Conservation (phyloP, 2,329 filamentous ascomycete species). For the Lasiodiplodia sp. region DNA sequence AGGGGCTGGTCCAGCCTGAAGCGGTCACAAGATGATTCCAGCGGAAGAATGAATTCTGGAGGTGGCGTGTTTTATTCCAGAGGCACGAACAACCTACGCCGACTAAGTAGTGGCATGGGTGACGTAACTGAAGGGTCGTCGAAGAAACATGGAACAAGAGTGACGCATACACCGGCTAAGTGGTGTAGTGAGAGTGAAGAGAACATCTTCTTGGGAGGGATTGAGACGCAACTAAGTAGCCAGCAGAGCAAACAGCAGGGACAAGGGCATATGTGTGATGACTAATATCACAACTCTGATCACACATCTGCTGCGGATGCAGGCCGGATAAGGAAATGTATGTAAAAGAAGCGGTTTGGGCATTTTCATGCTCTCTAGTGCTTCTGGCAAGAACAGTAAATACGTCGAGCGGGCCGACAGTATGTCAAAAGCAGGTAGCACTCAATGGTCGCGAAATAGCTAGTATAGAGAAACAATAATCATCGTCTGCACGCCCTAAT, state of each 20-base stretch:
- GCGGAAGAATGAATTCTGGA: neutral
- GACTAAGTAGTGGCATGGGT: neutral
- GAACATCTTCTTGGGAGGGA: neutral
- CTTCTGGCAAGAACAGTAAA: no score
- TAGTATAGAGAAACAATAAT: no score
- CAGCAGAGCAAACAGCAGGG: neutral
- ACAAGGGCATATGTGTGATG: neutral
- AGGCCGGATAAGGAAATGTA: no score
- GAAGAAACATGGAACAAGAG: neutral
- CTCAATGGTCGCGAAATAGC: no score
- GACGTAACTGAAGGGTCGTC: neutral
- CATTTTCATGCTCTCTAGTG: no score
- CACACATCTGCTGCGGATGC: no score
- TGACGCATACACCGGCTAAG: neutral
- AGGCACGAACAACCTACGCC: neutral
- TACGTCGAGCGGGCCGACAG: no score
- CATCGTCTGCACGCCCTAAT: no score
- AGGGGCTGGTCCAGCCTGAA: neutral
- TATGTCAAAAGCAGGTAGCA: no score
- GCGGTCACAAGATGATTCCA: neutral
- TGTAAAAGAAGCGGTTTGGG: no score
- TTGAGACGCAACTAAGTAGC: neutral
- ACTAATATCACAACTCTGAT: neutral
- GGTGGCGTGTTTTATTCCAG: neutral
- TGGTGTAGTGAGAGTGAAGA: slow-evolving; percentile 1